Evolutionary conservation across 345 rosid species (phyloP), one percentile per base, ranked within the genome.

Genomic region (Draba incana): DNA sequence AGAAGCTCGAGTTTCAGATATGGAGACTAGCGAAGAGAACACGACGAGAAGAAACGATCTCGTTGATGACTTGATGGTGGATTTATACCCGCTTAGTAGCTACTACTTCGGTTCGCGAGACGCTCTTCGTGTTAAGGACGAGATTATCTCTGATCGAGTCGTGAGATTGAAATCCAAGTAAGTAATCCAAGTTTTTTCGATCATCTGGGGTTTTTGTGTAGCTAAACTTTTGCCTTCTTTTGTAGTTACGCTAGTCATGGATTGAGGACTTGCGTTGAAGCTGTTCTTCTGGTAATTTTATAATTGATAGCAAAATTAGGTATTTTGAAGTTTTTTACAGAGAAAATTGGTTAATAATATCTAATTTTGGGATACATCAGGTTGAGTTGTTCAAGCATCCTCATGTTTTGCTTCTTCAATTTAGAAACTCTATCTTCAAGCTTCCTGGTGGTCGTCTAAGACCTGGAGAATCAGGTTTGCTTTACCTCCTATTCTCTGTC

Each of bases 361-460:
- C 16, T 75, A 20, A 12, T 51, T 11, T 47, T 33, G 43, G 69
- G 8, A 57, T 1, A 39, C 24, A 76, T 82, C 79, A 90, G 96
- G 94, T 93, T 42, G 97, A 90, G 69, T 75, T 93, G 78, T 90
- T 87, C 83, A 85, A 87, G 62, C 97, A 87, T 56, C 94, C 97
- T 16, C 98, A 93, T 82, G 37, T 93, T 6, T 59, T 90, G 74
- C 77, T 90, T 66, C 76, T 93, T 81, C 96, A 90, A 78, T 56
- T 78, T 54, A 80, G 79, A 72, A 93, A 90, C 77, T 80, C 89
- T 37, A 57, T 70, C 74, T 87, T 84, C 66, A 84, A 80, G 84
- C 94, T 93, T 70, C 97, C 96, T 2, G 94, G 97, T 44, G 94
- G 97, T 69, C 89, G 91, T 42, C 49, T 93, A 49, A 84, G 94